Base-by-base conservation (phyloP, 2,329 filamentous ascomycete species). In the Aphanocladium album region DNA sequence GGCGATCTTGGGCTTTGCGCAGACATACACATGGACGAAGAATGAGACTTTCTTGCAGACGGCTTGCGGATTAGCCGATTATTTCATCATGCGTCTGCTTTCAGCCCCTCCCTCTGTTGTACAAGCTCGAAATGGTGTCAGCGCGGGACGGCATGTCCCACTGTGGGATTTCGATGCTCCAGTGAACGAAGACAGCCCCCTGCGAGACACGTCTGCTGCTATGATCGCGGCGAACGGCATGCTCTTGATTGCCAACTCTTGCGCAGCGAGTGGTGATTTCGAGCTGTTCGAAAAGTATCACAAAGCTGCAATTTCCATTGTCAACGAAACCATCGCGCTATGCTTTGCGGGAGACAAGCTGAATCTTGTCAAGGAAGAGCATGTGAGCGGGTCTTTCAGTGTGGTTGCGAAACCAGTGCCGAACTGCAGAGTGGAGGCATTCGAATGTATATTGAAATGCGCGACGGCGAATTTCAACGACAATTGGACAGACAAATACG, bases 1-100 rank as follows among this genome's bases (percentile, higher is more conserved):
- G 79, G 74, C 73, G 0, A 76, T 81, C 8, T 68, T 80, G 46
- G 79, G 79, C 0, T 82, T 79, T 57, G 72, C 78, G 1, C 79
- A 81, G 62, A 78, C 76, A 0, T 81, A 80, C 60, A 70, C 66
- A 25, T 81, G 78, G 77, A 81, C 79, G 0, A 76, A 76, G 17
- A 73, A 78, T 3, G 25, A 61, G 0, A 65, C 58, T 0, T 81
- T 80, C 52, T 67, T 81, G 0, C 63, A 74, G 0, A 77, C 79
- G 0, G 75, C 81, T 0, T 74, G 76, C 5, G 72, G 73, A 0
- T 70, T 78, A 17, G 76, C 79, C 1, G 72, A 80, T 52, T 80
- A 81, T 60, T 83, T 83, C 62, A 61, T 83, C 2, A 54, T 66
- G 0, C 68, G 76, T 0, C 67, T 82, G 2, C 67, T 71, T 23